Conservation (phyloP, 768 basidiomycete species). For the Boletus vinaceobasis region DNA sequence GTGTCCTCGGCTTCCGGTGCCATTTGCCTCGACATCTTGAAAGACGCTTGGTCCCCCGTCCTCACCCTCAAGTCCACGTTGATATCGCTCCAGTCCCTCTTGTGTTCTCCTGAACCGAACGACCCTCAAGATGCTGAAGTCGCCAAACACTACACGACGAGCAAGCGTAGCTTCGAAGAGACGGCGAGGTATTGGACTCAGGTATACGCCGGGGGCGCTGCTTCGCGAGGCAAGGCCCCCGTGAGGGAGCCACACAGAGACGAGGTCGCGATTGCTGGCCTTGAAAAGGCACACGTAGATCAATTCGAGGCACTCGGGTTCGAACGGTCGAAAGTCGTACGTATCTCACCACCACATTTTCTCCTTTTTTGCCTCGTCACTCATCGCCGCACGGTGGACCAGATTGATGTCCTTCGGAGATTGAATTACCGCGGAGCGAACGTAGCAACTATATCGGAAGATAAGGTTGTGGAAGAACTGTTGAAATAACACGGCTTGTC, state of each 20-base stretch:
- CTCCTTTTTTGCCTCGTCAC: neutral
- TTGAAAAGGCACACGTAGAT: constrained; percentile 80
- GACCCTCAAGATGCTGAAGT: constrained; percentile 99
- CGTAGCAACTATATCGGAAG: constrained; percentile 74
- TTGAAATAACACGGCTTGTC: constrained; percentile 48
- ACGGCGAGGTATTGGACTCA: constrained; percentile 95
- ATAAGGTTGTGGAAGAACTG: constrained; percentile 82
- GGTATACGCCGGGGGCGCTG: constrained; percentile 80
- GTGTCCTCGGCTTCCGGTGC: constrained; percentile 91
- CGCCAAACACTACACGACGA: constrained; percentile 93
- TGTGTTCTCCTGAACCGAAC: constrained; percentile 92
- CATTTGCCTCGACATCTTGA: constrained; percentile 84
- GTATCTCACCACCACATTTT: constrained; percentile 30
- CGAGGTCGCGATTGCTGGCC: constrained; percentile 68
- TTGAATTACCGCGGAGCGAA: constrained; percentile 87
- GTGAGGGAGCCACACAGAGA: constrained; percentile 34
- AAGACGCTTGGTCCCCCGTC: constrained; percentile 94
- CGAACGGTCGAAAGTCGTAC: constrained; percentile 76
- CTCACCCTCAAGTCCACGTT: constrained; percentile 94
- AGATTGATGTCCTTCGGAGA: constrained; percentile 87
- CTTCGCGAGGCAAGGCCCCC: constrained; percentile 38
- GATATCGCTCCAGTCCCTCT: constrained; percentile 88
- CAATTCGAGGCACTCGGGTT: constrained; percentile 85
- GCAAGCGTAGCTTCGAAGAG: constrained; percentile 81
- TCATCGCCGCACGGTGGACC: constrained; percentile 5